Evolutionary conservation across 768 basidiomycete genomes (phyloP).

Genomic region (Serendipita vermifera): DNA sequence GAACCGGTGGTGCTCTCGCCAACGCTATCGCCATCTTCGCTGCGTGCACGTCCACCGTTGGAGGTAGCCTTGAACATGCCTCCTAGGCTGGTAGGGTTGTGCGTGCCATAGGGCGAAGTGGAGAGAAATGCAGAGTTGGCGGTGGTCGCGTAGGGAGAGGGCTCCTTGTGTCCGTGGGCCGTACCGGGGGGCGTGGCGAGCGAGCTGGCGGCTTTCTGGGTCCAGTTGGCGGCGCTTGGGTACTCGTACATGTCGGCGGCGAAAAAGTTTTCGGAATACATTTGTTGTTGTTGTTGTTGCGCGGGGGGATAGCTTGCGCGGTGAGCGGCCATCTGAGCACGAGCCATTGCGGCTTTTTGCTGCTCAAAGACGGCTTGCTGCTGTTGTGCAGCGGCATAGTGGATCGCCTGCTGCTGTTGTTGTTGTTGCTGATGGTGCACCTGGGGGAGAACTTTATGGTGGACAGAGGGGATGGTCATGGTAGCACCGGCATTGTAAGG

Average conservation of each 20-base stretch:
- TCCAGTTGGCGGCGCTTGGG: neutral
- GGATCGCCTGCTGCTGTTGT: neutral
- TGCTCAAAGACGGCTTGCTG: slow-evolving; percentile 1
- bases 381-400: neutral
- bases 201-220: neutral
- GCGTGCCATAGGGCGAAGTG: neutral
- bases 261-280: neutral
- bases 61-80: slow-evolving; percentile 6
- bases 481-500: neutral
- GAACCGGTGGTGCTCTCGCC: slow-evolving; percentile 7
- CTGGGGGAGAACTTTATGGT: neutral
- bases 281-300: neutral
- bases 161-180: neutral
- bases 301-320: neutral
- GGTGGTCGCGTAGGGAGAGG: neutral
- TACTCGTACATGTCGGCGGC: neutral
- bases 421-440: slow-evolving; percentile 2
- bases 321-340: neutral
- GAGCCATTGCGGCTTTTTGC: slow-evolving; percentile 4
- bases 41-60: neutral
- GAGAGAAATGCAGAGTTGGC: slow-evolving; percentile 9
- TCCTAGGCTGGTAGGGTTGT: neutral
- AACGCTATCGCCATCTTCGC: neutral
- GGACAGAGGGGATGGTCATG: slow-evolving; percentile 1
- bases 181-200: slow-evolving; percentile 1